Evolutionary conservation across 805 yeast species (phyloP).

Genomic region (Lipomyces spencermartinsiae): DNA sequence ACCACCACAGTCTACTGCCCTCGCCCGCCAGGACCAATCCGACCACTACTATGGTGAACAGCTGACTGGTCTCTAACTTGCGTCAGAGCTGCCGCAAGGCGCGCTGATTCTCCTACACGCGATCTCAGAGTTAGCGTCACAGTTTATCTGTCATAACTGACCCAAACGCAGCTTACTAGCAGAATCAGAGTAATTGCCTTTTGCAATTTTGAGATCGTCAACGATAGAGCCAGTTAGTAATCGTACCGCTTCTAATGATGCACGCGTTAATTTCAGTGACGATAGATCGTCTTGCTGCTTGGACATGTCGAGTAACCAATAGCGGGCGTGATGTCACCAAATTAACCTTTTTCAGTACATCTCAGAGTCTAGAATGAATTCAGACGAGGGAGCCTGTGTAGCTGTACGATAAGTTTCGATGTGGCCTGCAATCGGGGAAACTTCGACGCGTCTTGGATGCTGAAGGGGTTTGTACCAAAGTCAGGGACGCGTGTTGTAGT

Average conservation of each 20-base stretch:
- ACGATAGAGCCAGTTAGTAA: slow-evolving; percentile 24
- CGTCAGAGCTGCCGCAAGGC: neutral
- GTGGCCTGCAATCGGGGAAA: too few species aligned
- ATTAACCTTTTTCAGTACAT: neutral
- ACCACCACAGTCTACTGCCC: neutral
- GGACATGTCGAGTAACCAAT: neutral
- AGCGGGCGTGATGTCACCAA: neutral
- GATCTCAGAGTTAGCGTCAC: neutral
- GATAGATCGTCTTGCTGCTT: slow-evolving; percentile 20
- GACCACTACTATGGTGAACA: neutral
- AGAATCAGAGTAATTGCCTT: slow-evolving; percentile 24
- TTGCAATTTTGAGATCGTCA: slow-evolving; percentile 23
- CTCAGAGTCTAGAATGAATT: neutral
- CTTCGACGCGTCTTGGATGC: neutral
- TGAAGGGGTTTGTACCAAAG: neutral
- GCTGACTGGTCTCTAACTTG: neutral
- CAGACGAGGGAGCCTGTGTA: neutral
- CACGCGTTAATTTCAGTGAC: slow-evolving; percentile 30
- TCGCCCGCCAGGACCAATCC: neutral
- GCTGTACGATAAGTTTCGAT: too few species aligned
- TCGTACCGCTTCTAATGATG: slow-evolving; percentile 37
- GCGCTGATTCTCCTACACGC: neutral
- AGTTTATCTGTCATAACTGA: too few species aligned
- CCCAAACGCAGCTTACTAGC: slow-evolving; percentile 16
- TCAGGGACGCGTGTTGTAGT: neutral